A percentile compares a stretch with the other conserved stretches of the same genome.
Conservation (phyloP, 2,329 filamentous ascomycete species). For the Emergomyces pasteurianus region DNA sequence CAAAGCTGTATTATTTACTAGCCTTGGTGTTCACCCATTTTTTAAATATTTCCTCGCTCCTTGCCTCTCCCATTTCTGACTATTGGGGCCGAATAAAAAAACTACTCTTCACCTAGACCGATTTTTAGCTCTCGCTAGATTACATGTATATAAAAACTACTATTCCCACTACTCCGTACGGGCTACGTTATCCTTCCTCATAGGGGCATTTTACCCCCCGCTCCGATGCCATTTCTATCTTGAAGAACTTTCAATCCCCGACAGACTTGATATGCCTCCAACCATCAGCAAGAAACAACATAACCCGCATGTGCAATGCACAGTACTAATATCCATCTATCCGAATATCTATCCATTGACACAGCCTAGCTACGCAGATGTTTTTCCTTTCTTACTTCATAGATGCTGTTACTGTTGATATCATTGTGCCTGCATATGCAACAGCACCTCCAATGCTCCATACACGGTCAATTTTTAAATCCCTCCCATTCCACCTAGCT, state of each 20-base stretch:
- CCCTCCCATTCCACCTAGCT: not conserved
- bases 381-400: too few species aligned
- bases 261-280: too few species aligned
- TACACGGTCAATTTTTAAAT: not conserved
- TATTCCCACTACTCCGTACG: not conserved
- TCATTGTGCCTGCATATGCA: not conserved
- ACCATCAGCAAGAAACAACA: too few species aligned
- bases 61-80: not conserved
- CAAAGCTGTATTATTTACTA: too few species aligned
- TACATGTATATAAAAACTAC: not conserved
- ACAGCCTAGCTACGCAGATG: too few species aligned
- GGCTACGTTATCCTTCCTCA: not conserved
- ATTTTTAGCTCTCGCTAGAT: not conserved
- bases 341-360: too few species aligned
- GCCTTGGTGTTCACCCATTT: not conserved
- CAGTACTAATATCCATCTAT: too few species aligned
- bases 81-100: not conserved
- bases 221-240: not conserved
- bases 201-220: not conserved
- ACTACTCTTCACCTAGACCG: not conserved
- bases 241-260: not conserved
- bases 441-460: too few species aligned
- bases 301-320: too few species aligned
- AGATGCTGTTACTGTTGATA: not conserved
- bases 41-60: not conserved